phyloP scores from a whole-genome alignment of 2,329 filamentous ascomycete genomes.

The Ceratocystis cubensis region DNA sequence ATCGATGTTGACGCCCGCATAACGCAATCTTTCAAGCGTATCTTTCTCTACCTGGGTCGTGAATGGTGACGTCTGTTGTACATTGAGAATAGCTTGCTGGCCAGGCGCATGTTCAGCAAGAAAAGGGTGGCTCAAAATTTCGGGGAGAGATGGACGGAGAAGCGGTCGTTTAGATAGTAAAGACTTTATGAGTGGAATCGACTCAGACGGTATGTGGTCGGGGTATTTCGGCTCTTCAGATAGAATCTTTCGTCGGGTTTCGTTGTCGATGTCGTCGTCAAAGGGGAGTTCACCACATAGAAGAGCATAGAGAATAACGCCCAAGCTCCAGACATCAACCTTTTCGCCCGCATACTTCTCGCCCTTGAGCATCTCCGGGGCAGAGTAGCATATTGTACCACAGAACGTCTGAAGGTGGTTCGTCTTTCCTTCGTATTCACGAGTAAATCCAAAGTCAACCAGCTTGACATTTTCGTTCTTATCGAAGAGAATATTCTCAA shows the following conservation, averaged over 20 bases:
- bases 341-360: conserved; percentile 98
- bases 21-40: conserved; percentile 81
- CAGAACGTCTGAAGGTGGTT: conserved; percentile 97
- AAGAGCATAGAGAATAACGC: conserved; percentile 72
- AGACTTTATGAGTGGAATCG: conserved; percentile 60
- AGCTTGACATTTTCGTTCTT: conserved; percentile 96
- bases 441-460: conserved; percentile 94
- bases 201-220: conserved; percentile 64
- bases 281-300: conserved; percentile 81
- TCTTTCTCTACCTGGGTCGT: conserved; percentile 79
- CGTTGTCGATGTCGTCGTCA: conserved; percentile 85
- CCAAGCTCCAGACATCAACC: conserved; percentile 90
- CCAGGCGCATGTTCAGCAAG: conserved; percentile 73
- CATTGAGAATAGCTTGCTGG: conserved; percentile 77
- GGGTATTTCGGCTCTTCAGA: conserved; percentile 77
- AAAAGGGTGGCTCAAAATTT: conserved; percentile 81
- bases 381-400: conserved; percentile 93
- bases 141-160: conserved; percentile 64
- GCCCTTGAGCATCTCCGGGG: conserved; percentile 94
- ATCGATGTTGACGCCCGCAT: conserved; percentile 87
- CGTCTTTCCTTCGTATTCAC: conserved; percentile 89
- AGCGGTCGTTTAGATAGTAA: conserved; percentile 87
- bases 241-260: conserved; percentile 75
- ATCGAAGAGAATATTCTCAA: conserved; percentile 68
- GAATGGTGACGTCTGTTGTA: conserved; percentile 71